Evolutionary conservation across 73 alveolate genomes (phyloP).

Genomic region (Paramecium pentaurelia): DNA sequence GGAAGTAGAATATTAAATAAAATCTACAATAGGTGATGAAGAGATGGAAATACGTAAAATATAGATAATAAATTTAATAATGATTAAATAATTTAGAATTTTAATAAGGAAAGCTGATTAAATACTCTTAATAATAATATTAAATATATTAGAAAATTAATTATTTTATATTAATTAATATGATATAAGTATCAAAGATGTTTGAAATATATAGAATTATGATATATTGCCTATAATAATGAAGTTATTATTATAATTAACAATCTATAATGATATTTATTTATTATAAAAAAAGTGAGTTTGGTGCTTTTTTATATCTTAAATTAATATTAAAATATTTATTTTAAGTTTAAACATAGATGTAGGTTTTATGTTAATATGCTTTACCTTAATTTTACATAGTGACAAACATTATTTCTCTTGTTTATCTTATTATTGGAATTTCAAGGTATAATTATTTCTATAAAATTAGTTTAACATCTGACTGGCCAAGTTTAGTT

Average conservation of each 20-base stretch:
- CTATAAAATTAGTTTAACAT: not conserved
- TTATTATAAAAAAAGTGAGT: not conserved
- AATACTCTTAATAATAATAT: too few species aligned
- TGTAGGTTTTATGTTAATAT: not conserved
- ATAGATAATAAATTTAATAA: too few species aligned
- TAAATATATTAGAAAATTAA: not conserved
- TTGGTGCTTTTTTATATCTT: not conserved
- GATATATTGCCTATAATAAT: too few species aligned
- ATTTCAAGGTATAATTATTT: not conserved
- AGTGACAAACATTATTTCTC: not conserved
- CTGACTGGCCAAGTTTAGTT: not conserved
- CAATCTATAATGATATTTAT: not conserved
- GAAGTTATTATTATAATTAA: too few species aligned
- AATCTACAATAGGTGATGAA: too few species aligned
- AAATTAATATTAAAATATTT: not conserved
- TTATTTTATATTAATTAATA: too few species aligned
- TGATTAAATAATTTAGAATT: too few species aligned
- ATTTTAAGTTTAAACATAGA: not conserved
- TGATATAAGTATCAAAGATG: too few species aligned
- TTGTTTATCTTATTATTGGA: not conserved
- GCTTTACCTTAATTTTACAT: not conserved
- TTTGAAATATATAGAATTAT: too few species aligned
- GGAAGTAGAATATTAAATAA: not conserved
- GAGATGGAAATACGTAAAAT: too few species aligned
- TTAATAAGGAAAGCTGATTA: not conserved